Evolutionary conservation across 164 flowering plant species (phyloP), one percentile per base, ranked within the genome.

Genomic region (Magnolia officinalis): DNA sequence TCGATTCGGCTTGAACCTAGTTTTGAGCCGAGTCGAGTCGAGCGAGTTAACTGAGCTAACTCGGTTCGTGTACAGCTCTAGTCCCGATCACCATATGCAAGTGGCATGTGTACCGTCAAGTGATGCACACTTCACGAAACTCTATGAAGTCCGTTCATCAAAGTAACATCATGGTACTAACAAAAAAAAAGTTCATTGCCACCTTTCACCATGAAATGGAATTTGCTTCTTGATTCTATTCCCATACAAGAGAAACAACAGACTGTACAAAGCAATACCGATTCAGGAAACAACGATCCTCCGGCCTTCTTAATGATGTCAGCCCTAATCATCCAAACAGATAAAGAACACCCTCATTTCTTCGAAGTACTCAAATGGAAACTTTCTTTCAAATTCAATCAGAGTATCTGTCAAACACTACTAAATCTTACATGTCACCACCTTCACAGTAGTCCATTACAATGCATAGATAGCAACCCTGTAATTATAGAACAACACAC

Each of bases 361-460:
- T 68, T 68, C 58, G 14, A 45, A 31, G 11, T 26, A 70, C 16
- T 18, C 69, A 23, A 70, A 9, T n/a, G 63, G 14, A 1, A 67
- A 66, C 5, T 20, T 63, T 10, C 61, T 14, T 51, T 70, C 20
- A 20, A 16, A 49, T 14, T 20, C 64, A 58, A 67, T 4, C 18
- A 37, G 4, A 18, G 19, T 52, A 29, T 24, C 19, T 23, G 72
- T 49, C 13, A 45, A 37, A 18, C 8, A 77, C 21, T 8, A 16
- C 16, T 3, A 8, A 23, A 63, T 58, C 88, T 84, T 76, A 84
- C 86, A 84, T 82, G 78, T 82, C 84, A 66, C 88, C 86, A 19
- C 85, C 86, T 84, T 86, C 88, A 72, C 85, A 86, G 51, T 82
- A 86, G 72, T 78, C 67, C 10, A 84, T 82, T 51, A 86, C 83